Evolutionary conservation across 164 flowering plant genomes (phyloP).

Genomic region (Annona squamosa): DNA sequence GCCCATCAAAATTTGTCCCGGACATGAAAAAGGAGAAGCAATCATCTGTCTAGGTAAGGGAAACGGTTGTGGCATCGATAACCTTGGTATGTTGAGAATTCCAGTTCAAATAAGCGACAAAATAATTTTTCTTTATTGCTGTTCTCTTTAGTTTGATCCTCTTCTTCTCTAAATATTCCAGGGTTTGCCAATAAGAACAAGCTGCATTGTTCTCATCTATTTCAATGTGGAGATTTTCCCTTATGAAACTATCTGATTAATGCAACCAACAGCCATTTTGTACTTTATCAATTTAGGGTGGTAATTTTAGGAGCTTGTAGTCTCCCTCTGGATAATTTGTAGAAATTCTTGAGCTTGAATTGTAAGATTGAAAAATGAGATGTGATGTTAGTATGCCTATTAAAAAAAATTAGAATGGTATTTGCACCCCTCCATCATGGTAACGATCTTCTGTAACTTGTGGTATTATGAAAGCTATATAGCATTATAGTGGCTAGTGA

Average conservation of each 20-base stretch:
- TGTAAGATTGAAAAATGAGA: no score
- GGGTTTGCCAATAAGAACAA: neutral
- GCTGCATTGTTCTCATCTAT: neutral
- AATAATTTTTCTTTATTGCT: neutral
- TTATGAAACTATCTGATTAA: neutral
- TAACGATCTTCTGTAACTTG: no score
- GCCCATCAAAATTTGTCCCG: slow-evolving; percentile 18
- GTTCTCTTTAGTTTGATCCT: neutral
- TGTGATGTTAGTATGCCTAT: no score
- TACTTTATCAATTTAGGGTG: no score
- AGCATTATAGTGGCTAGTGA: no score
- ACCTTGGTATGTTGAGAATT: neutral
- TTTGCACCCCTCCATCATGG: no score
- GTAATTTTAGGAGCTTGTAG: no score
- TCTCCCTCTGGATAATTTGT: no score
- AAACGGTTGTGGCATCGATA: neutral
- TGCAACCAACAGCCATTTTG: neutral
- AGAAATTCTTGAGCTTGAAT: no score
- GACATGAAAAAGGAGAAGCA: slow-evolving; percentile 32
- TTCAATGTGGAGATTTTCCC: neutral
- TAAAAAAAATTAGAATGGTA: no score
- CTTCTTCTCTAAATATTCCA: neutral
- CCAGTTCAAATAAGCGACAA: neutral
- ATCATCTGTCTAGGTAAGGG: slow-evolving; percentile 7
- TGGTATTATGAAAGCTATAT: no score